Base-by-base conservation (phyloP, 371 early-diverging fungal species). In the Rhizopus microsporus region DNA sequence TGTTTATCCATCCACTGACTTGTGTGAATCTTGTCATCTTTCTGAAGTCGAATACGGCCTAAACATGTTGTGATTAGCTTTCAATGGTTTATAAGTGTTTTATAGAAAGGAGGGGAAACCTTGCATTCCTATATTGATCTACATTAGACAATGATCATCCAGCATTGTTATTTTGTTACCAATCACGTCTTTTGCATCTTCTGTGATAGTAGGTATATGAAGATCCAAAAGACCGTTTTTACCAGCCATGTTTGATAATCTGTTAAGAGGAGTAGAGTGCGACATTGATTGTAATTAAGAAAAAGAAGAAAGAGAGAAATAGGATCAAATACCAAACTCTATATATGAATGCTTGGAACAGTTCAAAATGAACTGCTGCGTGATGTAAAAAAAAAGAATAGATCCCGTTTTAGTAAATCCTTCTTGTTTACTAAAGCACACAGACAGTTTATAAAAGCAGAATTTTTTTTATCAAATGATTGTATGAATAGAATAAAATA, bases 1-100 rank as follows among this genome's bases (percentile, higher is more conserved):
- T 97, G 93, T 31, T 83, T 78, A 68, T 99, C 99, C 89, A 99
- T 93, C 94, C 97, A 96, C 54, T 80, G 83, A 37, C 86, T 85
- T 16, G 77, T 83, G 35, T 75, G 66, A 46, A 32, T 74, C 39
- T 52, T 66, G 60, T 77, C 79, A 59, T 81, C 78, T 52, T 78
- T 83, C 54, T 83, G 82, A 56, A 88, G 67, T 45, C 88, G 72
- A 59, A 85, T 82, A 23, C 88, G 84, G 7, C 88, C 88, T 78
- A 51, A 23, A 33, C 34, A 48, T 16, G 29, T 12, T 45, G 12
- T 38, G 7, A 29, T 46, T 12, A 46, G 46, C 23, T 23, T 2
- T 35, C 9, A 38, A 35, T 29, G 0, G 29, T 4, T 3, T 13
- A 49, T n/a, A 33, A 15, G 0, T 5, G 23, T 7, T 49, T 32